Conservation (phyloP, 1,284 basidiomycete genomes). For the Golubevia sp. region DNA sequence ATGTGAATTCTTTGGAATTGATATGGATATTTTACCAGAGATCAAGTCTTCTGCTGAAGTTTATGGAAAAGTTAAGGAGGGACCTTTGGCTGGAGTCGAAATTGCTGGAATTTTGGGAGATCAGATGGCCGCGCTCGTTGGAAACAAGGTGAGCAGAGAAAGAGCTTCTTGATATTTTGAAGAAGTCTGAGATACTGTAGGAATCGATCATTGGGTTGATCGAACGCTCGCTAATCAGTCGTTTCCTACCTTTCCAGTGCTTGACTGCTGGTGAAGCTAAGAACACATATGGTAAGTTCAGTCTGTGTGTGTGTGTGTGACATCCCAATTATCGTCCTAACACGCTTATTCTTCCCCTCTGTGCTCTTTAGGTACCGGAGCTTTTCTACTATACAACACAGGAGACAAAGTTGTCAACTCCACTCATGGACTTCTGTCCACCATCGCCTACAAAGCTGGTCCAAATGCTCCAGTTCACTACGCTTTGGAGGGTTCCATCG, state of each 20-base stretch:
- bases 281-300: constrained; percentile 57
- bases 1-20: constrained; percentile 84
- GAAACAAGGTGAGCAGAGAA: constrained; percentile 79
- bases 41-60: constrained; percentile 90
- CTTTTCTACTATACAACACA: constrained; percentile 92
- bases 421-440: constrained; percentile 83
- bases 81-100: constrained; percentile 76
- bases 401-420: constrained; percentile 84
- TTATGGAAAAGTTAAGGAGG: constrained; percentile 76
- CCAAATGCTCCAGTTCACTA: constrained; percentile 79
- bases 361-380: constrained; percentile 75
- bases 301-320: neutral
- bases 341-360: neutral
- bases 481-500: constrained; percentile 91
- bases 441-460: constrained; percentile 92
- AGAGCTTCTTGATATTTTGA: too few species aligned
- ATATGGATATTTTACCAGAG: constrained; percentile 77
- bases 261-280: constrained; percentile 57
- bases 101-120: constrained; percentile 93
- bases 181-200: too few species aligned
- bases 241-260: constrained; percentile 19
- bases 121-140: constrained; percentile 93
- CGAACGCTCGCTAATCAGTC: too few species aligned
- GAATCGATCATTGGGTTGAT: too few species aligned
- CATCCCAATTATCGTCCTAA: neutral